Base-by-base conservation (phyloP, 1,139 yeast species). In the Trichomonascaceae sp. region DNA sequence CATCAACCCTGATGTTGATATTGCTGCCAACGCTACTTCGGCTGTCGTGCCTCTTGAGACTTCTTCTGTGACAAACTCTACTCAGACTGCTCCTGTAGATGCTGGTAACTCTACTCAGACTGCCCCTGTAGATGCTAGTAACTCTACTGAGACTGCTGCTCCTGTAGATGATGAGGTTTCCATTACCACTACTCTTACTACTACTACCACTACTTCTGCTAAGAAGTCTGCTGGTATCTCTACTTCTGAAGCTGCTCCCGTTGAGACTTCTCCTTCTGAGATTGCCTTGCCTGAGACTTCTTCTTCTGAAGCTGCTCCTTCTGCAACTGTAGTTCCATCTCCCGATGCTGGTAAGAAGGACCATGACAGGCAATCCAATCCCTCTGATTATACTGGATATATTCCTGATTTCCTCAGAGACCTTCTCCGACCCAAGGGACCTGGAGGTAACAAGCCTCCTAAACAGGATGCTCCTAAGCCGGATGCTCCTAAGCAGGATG, bases 211-310 rank as follows among this genome's bases (percentile, higher is more conserved):
- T 43, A 18, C 46, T 18, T 7, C 24, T 18, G 22, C 46, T 10
- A n/a, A n/a, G 24, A 27, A 27, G 32, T 27, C 32, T 20, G 12
- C 49, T 7, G 46, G 43, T 36, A 43, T 47, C 32, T 47, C 53
- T 49, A 32, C 54, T n/a, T 48, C 59, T 24, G 57, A 57, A 17
- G 49, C 57, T 19, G 45, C 60, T 19, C 44, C 54, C 15, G 38
- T 55, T 22, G 45, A 63, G 12, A 39, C 62, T 22, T 27, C 60
- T 27, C 48, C 61, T 46, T 43, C 55, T 15, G 45, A 55, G n/a
- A 46, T 57, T 4, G 36, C 59, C 17, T 20, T 57, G 18, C 36
- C 54, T 22, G 18, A 52, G 24, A 15, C 52, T 32, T 17, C 63
- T 22, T 47, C 61, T n/a, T 30, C 60, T 19, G 45, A 45, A 20